phyloP scores from a whole-genome alignment of 2,329 filamentous ascomycete species.

The Fusarium solani-melongenae region DNA sequence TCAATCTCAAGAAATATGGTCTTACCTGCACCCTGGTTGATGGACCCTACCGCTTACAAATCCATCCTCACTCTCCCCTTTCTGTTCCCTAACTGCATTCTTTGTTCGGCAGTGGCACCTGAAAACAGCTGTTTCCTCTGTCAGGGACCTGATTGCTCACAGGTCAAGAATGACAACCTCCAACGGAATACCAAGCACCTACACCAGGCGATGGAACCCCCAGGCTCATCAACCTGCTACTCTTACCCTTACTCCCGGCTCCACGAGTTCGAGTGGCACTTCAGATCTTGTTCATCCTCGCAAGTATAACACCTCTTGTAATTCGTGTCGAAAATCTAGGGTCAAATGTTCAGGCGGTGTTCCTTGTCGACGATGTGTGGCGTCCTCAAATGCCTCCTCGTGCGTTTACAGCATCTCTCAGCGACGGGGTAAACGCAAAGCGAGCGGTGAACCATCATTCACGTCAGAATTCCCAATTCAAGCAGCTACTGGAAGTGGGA shows the following conservation, averaged over 20 bases:
- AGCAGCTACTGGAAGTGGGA: background rate
- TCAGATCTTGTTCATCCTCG: background rate
- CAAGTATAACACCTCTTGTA: constrained; percentile 18
- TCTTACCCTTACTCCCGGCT: background rate
- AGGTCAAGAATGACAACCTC: background rate
- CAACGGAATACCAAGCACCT: background rate
- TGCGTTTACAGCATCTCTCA: constrained; percentile 15
- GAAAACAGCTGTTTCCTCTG: background rate
- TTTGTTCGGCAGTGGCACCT: background rate
- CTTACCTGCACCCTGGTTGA: background rate
- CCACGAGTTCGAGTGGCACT: background rate
- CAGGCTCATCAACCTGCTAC: background rate
- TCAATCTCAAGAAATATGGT: background rate
- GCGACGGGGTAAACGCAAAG: constrained; percentile 7
- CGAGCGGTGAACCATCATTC: background rate
- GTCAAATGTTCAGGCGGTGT: constrained; percentile 10
- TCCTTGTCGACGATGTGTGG: constrained; percentile 3
- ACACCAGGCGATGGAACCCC: constrained; percentile 5
- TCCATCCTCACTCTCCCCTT: background rate
- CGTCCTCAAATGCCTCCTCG: background rate
- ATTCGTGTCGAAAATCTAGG: constrained; percentile 10
- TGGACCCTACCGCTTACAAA: background rate
- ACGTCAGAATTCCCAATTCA: rapidly evolving
- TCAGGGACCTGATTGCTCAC: background rate
- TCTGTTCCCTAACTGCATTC: background rate